These are phyloP conservation scores for Zygosaccharomyces sapae DNA, from an alignment of 1,139 yeast genomes.

Conservation along the genomic window DNA sequence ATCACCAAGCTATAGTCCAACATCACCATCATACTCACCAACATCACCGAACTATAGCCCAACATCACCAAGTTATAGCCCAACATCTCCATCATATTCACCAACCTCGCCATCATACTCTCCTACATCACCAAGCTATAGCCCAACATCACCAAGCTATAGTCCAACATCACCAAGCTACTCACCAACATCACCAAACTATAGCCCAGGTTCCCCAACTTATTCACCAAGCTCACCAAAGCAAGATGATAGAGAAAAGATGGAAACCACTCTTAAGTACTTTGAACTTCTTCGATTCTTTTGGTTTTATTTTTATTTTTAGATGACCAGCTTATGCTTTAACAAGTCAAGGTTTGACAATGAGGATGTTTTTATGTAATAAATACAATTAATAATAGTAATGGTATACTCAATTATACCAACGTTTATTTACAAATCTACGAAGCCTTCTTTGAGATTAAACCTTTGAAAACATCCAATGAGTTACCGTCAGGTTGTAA, in stretches of 20 bases:
- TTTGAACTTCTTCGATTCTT: background rate
- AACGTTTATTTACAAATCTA: background rate
- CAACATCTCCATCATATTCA: slow-evolving; percentile 48
- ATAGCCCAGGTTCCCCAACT: slow-evolving; percentile 55
- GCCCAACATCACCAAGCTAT: too few species aligned
- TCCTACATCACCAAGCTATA: slow-evolving; percentile 37
- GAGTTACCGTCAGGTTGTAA: slow-evolving; percentile 97
- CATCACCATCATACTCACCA: too few species aligned
- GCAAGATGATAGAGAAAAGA: slow-evolving; percentile 11
- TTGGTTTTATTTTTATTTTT: background rate
- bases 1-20: slow-evolving; percentile 37
- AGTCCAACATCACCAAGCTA: too few species aligned
- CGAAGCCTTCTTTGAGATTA: slow-evolving; percentile 65
- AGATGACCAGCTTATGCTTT: background rate
- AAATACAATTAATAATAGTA: slow-evolving; percentile 3
- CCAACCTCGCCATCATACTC: too few species aligned
- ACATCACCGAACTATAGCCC: slow-evolving; percentile 61
- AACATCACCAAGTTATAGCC: slow-evolving; percentile 56
- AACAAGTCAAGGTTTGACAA: slow-evolving; percentile 2
- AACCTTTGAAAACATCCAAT: slow-evolving; percentile 88
- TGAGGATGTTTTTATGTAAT: slow-evolving; percentile 6
- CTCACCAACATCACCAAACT: slow-evolving; percentile 39
- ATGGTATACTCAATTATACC: background rate
- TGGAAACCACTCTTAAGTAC: slow-evolving; percentile 6
- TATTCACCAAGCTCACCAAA: slow-evolving; percentile 52